Base-by-base conservation (phyloP, 2,329 filamentous ascomycete species). In the Xylaria arbuscula region DNA sequence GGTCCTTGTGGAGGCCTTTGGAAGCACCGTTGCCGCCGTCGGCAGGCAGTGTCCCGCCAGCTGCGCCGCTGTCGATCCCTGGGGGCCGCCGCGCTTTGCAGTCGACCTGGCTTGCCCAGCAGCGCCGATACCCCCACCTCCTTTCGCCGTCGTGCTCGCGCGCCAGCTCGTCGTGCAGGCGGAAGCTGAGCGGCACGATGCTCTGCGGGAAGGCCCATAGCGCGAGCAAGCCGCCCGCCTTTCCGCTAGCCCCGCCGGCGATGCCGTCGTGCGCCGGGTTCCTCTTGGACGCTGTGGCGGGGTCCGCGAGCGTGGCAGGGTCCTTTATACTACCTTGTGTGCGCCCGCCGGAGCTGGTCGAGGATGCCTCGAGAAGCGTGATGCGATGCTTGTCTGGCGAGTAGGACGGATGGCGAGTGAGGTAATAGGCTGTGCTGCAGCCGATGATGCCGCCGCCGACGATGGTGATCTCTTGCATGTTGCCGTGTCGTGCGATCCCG, bases 371-470 rank as follows among this genome's bases (percentile, higher is more conserved):
- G 56, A 94, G 82, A 15, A 94, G 84, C 0, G 90, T 93, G 73
- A 94, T 89, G 47, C 82, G 88, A 76, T 93, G 90, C 55, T 82
- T 87, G 36, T 85, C 79, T 36, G 87, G 87, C 72, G 92, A 84
- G 80, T 90, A 94, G 4, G 84, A 86, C 1, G 89, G 87, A 76
- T 94, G 91, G 69, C 89, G 87, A 0, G 91, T 92, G 13, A 93
- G 83, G 76, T 87, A 94, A 74, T 94, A 94, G 24, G 92, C 91
- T 2, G 89, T 89, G 69, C 89, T 92, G 77, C 88, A 90, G 70
- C 92, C 92, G 69, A 94, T 93, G 61, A 94, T 93, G 68, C 92
- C 92, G 66, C 91, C 92, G 72, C 92, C 90, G 85, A 80, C 71
- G 63, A 80, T 77, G 58, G 74, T 76, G 64, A 79, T 79, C 22